phyloP scores from a whole-genome alignment of 805 yeast species.

The Brettanomyces naardenensis region DNA sequence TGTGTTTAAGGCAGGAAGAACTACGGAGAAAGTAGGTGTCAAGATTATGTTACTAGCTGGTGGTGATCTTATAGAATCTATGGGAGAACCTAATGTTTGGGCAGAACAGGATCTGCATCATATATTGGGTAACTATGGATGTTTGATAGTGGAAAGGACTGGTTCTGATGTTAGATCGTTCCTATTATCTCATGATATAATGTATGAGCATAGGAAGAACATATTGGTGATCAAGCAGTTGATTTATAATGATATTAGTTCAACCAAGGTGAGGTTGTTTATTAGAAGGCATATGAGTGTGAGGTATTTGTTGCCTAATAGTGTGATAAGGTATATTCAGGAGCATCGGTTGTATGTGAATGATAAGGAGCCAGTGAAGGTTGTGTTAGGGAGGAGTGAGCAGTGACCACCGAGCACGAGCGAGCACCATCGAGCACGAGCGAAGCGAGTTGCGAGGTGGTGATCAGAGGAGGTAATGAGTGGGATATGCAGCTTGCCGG shows the following conservation, averaged over 20 bases:
- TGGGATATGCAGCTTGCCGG: too few species aligned
- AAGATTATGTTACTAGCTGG: slow-evolving; percentile 96
- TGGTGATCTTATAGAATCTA: slow-evolving; percentile 93
- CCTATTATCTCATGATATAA: slow-evolving; percentile 86
- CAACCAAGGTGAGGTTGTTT: slow-evolving; percentile 89
- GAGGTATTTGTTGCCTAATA: slow-evolving; percentile 87
- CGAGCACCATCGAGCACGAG: too few species aligned
- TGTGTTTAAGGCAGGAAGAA: slow-evolving; percentile 50
- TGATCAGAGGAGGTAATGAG: too few species aligned
- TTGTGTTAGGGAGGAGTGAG: too few species aligned
- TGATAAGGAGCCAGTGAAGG: slow-evolving; percentile 91
- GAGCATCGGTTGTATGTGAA: slow-evolving; percentile 80
- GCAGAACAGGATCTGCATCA: slow-evolving; percentile 93
- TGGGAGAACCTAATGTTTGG: slow-evolving; percentile 99
- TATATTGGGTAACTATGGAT: slow-evolving; percentile 91
- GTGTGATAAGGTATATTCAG: slow-evolving; percentile 90
- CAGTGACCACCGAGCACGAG: too few species aligned
- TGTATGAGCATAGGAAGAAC: slow-evolving; percentile 94
- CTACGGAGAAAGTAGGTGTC: slow-evolving; percentile 53
- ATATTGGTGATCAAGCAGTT: slow-evolving; percentile 92
- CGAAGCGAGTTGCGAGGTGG: too few species aligned
- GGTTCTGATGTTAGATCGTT: slow-evolving; percentile 94
- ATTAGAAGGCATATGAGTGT: slow-evolving; percentile 95
- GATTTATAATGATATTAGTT: slow-evolving; percentile 91
- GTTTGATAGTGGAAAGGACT: slow-evolving; percentile 92